Base-by-base conservation (phyloP, 441 rosid species). In the Iberis amara region DNA sequence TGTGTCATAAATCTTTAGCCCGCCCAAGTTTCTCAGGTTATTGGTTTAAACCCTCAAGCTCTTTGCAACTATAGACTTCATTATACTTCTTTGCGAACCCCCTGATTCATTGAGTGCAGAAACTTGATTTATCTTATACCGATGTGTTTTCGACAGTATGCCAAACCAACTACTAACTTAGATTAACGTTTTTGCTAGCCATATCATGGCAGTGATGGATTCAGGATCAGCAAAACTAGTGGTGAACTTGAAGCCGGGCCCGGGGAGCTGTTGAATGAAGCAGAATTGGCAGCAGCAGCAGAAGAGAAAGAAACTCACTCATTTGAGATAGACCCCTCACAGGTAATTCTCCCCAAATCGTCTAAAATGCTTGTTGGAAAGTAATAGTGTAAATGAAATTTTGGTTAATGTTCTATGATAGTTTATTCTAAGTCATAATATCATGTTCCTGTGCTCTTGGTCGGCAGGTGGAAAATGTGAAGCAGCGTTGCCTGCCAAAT, bases 401-500 rank as follows among this genome's bases (percentile, higher is more conserved):
- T 18, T 51, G 12, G 11, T 35, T 44, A 15, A 39, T 47, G 47
- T 51, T 15, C 14, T 41, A 40, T 51, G 59, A 32, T 57, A 14
- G 48, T 50, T 39, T 11, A 18, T 18, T 21, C 6, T 59, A 50
- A 21, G 46, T 60, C 0, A 8, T 6, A 8, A n/a, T 32, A 8
- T 23, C 44, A 46, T 31, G 12, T 45, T 60, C 47, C 42, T 27
- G 28, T 60, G 4, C 57, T 12, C 41, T 41, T 59, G 6, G 42
- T 60, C 9, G 35, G 52, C 68, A 88, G 98, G 98, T 91, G 65
- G 96, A 91, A 76, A 88, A 80, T 73, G 96, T 91, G 51, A 91
- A 91, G 75, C 94, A 91, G 65, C 89, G 86, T 9, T 91, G 98
- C 81, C 74, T 91, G 81, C 94, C 98, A 12, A 82, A 81, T 78